Base-by-base conservation (phyloP, 768 basidiomycete genomes). In the Amanita exitialis region DNA sequence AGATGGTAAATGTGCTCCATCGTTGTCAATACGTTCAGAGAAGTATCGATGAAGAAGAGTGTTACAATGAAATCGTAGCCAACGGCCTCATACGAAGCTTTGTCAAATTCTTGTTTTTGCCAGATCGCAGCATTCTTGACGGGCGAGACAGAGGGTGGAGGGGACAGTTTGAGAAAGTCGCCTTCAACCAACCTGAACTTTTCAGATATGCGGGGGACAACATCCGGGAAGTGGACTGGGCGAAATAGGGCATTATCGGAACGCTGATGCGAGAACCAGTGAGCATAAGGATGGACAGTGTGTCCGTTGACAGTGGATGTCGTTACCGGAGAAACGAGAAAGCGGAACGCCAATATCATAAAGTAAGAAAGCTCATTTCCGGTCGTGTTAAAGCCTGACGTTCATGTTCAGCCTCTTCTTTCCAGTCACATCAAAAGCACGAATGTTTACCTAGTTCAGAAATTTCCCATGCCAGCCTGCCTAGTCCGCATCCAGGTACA, bases 201-300 rank as follows among this genome's bases (percentile, higher is more conserved):
- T 16, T 64, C 53, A 5, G 64, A 62, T 32, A 75, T 66, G 3
- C 75, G 69, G 0, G 83, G 83, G 9, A 83, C 57, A 32, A 68
- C 72, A 59, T 87, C 83, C 0, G 85, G 85, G 57, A 86, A 82
- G 0, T 59, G 53, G 46, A 84, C 66, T 3, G 60, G 28, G 15
- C 82, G 77, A 59, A 84, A 80, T 2, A 80, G 60, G 9, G 71
- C 61, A 12, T 68, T 68, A 12, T 68, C 69, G 21, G 67, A 68
- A 10, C 75, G 71, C 56, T 84, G 81, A 59, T 87, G 83, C 15
- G 83, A 85, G 63, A 82, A 84, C 77, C 80, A 82, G 56, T 83
- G 77, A 0, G 79, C 69, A 57, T 77, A 85, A 0, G 85, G 85
- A 38, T 75, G 72, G 5, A 86, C 51, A 7, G 57, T 62, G 61